A percentile compares a stretch with the other conserved stretches of the same genome.
These are phyloP conservation scores for Dothideomycetidae sp. DNA, from an alignment of 2,329 filamentous ascomycete species.

Conservation along the genomic window DNA sequence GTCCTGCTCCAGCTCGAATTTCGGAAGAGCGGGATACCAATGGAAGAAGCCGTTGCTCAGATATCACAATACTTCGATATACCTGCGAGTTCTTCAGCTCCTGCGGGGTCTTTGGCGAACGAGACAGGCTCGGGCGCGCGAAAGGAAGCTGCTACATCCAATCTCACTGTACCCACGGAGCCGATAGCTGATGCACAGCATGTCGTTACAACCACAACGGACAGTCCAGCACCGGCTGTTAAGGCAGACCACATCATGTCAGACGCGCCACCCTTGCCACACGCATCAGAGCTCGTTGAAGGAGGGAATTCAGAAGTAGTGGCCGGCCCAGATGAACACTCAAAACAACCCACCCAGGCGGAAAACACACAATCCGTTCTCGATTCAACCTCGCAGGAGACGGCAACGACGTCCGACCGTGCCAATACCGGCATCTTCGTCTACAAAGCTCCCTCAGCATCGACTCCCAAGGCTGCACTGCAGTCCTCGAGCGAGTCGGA, in stretches of 20 bases:
- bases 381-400: background rate
- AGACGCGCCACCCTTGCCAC: constrained; percentile 14
- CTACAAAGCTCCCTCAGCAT: constrained; percentile 61
- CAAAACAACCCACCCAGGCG: constrained; percentile 12
- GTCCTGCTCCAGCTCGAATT: constrained; percentile 67
- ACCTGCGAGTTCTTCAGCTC: constrained; percentile 29
- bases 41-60: constrained; percentile 73
- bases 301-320: constrained; percentile 14
- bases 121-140: constrained; percentile 17
- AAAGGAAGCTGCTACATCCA: constrained; percentile 17
- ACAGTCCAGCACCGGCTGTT: constrained; percentile 16
- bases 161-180: constrained; percentile 12
- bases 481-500: constrained; percentile 56
- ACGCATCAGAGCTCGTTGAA: constrained; percentile 10
- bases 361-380: background rate
- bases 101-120: constrained; percentile 13
- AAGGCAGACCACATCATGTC: constrained; percentile 16
- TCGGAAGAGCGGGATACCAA: constrained; percentile 57
- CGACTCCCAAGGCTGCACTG: constrained; percentile 58
- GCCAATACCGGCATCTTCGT: constrained; percentile 28
- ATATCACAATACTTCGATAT: constrained; percentile 62
- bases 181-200: constrained; percentile 16
- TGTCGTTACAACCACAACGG: constrained; percentile 14
- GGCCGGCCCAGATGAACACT: constrained; percentile 17
- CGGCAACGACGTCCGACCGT: constrained; percentile 2